Conservation (phyloP, 179 eudicot genomes). For the Silene noctiflora region DNA sequence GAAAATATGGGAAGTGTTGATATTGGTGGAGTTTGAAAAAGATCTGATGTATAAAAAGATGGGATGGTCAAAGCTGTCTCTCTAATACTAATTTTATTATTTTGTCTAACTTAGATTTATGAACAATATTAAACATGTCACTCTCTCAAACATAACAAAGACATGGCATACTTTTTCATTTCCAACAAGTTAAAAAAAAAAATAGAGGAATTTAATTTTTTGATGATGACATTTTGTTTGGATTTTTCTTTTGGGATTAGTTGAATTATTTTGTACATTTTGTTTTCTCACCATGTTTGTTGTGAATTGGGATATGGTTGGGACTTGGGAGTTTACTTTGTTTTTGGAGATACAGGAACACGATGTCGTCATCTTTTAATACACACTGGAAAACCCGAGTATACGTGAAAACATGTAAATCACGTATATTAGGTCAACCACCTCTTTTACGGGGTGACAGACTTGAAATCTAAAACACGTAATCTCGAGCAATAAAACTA, state of each 20-base stretch:
- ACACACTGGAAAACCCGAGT: no score
- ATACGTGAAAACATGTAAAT: no score
- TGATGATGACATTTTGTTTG: constrained; percentile 26
- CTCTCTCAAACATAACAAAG: constrained; percentile 30
- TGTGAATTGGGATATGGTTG: no score
- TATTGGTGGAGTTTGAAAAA: constrained; percentile 16
- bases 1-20: constrained; percentile 15
- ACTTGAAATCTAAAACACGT: no score
- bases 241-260: not conserved
- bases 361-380: no score
- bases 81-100: not conserved
- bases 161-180: constrained; percentile 24
- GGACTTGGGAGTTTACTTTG: no score
- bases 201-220: not conserved
- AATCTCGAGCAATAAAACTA: no score
- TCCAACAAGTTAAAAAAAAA: constrained; percentile 16
- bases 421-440: no score
- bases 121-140: constrained; percentile 18
- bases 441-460: no score
- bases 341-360: no score
- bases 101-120: not conserved
- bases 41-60: constrained; percentile 26
- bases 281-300: no score
- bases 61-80: constrained; percentile 38
- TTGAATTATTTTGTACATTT: not conserved